A percentile compares a stretch with the other conserved stretches of the same genome.
These are phyloP conservation scores for Lactarius evosmus DNA, from an alignment of 768 basidiomycete genomes.

Conservation along the genomic window DNA sequence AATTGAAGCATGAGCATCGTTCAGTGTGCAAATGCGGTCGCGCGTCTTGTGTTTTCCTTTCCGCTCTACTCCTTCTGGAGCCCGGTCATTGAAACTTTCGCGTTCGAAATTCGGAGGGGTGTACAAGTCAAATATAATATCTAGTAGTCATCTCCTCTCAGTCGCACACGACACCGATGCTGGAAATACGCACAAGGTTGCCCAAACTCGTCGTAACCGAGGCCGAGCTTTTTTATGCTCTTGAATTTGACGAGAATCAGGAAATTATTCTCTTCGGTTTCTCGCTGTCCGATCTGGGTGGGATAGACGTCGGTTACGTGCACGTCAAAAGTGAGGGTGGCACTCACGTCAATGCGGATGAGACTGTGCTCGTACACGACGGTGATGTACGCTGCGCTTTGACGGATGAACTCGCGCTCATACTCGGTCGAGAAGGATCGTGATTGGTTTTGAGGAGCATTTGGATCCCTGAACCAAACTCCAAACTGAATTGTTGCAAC, in stretches of 20 bases:
- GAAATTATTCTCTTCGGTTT: constrained; percentile 11
- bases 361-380: constrained; percentile 69
- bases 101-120: constrained; percentile 60
- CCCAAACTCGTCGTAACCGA: constrained; percentile 1
- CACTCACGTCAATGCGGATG: constrained; percentile 55
- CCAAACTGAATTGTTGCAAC: constrained; percentile 68
- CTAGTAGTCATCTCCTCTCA: neutral
- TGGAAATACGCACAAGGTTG: constrained; percentile 4
- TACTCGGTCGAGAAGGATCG: constrained; percentile 66
- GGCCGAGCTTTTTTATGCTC: constrained; percentile 18
- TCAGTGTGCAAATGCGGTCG: constrained; percentile 55
- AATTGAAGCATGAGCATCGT: constrained; percentile 53
- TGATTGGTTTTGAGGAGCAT: constrained; percentile 28
- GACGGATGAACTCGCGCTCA: constrained; percentile 47
- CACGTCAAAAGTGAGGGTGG: neutral
- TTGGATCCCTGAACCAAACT: constrained; percentile 42
- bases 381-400: constrained; percentile 49
- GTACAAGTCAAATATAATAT: constrained; percentile 15
- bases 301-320: neutral
- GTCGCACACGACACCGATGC: neutral
- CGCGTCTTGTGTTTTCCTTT: constrained; percentile 38
- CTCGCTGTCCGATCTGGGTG: constrained; percentile 6
- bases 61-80: constrained; percentile 39
- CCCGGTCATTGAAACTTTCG: constrained; percentile 52
- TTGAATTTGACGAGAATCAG: constrained; percentile 15